A percentile compares a stretch with the other conserved stretches of the same genome.
These are phyloP conservation scores for Sanghuangporus weigelae DNA, from an alignment of 1,284 basidiomycete species.

Conservation along the genomic window DNA sequence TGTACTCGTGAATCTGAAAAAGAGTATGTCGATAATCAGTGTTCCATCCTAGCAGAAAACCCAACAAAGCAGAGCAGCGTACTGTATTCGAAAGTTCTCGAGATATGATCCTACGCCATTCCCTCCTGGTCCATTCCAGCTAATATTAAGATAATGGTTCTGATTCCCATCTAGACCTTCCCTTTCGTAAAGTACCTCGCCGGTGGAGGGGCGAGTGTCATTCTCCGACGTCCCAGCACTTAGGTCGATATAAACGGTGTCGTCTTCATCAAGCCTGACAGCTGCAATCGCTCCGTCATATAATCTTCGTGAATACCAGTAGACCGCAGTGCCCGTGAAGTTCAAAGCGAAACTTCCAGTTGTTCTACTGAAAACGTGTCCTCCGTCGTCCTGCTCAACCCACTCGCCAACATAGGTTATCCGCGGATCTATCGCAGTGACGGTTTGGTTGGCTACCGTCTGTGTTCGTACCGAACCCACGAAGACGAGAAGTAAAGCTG, in stretches of 20 bases:
- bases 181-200: not conserved
- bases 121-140: not conserved
- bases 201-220: not conserved
- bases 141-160: slow-evolving; percentile 3
- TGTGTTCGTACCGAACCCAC: not conserved
- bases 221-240: not conserved
- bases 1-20: not conserved
- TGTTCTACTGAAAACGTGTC: not conserved
- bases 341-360: not conserved
- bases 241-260: not conserved
- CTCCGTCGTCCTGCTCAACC: slow-evolving; percentile 7
- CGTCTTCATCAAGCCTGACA: not conserved
- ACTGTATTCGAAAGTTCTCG: not conserved
- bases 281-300: not conserved
- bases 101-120: not conserved
- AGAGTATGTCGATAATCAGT: not conserved
- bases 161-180: not conserved
- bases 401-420: slow-evolving; percentile 6
- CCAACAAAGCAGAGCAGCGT: not conserved
- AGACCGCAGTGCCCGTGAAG: slow-evolving; percentile 5
- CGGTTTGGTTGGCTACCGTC: not conserved
- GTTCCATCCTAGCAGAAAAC: too few species aligned
- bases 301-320: not conserved
- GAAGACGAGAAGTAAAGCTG: not conserved
- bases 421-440: slow-evolving; percentile 5